Percentiles rank a stretch among this genome's conserved stretches.
Conservation (phyloP, 2,329 filamentous ascomycete species). For the Aspergillus sp. region DNA sequence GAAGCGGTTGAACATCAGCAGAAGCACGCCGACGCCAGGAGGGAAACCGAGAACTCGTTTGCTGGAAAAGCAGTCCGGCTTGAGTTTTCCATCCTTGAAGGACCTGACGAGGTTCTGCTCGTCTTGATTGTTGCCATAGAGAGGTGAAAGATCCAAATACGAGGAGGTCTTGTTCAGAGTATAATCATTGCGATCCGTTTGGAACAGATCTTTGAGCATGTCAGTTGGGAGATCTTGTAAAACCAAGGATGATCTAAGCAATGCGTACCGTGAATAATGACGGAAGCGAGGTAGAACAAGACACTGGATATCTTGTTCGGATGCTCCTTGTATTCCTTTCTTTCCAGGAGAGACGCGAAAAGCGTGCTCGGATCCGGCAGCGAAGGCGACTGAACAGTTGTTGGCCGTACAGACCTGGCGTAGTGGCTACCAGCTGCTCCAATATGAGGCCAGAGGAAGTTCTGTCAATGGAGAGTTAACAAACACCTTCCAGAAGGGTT, state of each 20-base stretch:
- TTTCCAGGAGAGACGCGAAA: slow-evolving; percentile 68
- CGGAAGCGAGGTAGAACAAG: slow-evolving; percentile 73
- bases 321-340: slow-evolving; percentile 64
- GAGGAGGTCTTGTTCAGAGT: slow-evolving; percentile 69
- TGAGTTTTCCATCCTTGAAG: slow-evolving; percentile 66
- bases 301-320: slow-evolving; percentile 73
- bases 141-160: slow-evolving; percentile 71
- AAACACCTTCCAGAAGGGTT: slow-evolving; percentile 14
- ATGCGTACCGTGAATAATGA: slow-evolving; percentile 59
- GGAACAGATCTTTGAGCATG: slow-evolving; percentile 59
- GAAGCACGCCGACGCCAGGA: slow-evolving; percentile 66
- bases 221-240: slow-evolving; percentile 19
- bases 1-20: slow-evolving; percentile 70
- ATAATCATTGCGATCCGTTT: slow-evolving; percentile 64
- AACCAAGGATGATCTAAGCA: background rate
- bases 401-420: slow-evolving; percentile 65
- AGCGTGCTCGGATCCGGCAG: slow-evolving; percentile 67
- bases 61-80: slow-evolving; percentile 70
- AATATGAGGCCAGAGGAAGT: slow-evolving; percentile 63
- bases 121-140: slow-evolving; percentile 68
- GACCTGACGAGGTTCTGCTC: slow-evolving; percentile 67
- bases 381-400: slow-evolving; percentile 58
- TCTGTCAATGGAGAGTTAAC: slow-evolving; percentile 47
- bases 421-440: slow-evolving; percentile 69
- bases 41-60: slow-evolving; percentile 67